Conservation (phyloP, 352 stramenopile genomes). For the Pilasporangium apinafurcum region DNA sequence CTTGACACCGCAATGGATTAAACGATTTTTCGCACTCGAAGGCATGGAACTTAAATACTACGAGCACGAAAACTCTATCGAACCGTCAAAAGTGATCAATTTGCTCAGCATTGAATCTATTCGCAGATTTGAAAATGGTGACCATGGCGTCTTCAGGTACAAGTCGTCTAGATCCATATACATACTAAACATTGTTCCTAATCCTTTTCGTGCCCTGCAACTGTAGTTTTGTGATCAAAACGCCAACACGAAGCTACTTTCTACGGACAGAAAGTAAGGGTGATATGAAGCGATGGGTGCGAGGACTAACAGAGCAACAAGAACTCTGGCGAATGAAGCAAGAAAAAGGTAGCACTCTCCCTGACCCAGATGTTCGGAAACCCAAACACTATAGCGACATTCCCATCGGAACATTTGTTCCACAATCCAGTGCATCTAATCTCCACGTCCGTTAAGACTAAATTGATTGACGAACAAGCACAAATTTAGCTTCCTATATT, state of each 20-base stretch:
- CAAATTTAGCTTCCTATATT: neutral
- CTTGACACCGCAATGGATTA: conserved; percentile 76
- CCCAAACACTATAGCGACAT: conserved; percentile 79
- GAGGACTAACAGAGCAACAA: conserved; percentile 74
- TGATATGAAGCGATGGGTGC: conserved; percentile 87
- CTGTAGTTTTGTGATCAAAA: conserved; percentile 76
- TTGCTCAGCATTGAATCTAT: conserved; percentile 73
- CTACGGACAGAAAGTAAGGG: conserved; percentile 73
- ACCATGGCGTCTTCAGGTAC: conserved; percentile 64
- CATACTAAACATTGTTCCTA: neutral
- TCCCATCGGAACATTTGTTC: conserved; percentile 18
- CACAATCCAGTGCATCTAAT: conserved; percentile 30
- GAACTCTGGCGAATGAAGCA: conserved; percentile 68
- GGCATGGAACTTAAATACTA: conserved; percentile 80
- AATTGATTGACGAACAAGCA: neutral
- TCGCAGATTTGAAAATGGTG: conserved; percentile 73
- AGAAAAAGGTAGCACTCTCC: conserved; percentile 14
- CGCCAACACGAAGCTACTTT: conserved; percentile 69
- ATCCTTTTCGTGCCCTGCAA: neutral
- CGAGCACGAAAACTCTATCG: conserved; percentile 40
- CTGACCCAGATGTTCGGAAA: conserved; percentile 27
- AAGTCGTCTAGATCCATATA: neutral
- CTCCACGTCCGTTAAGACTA: conserved; percentile 19
- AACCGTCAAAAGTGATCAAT: conserved; percentile 69
- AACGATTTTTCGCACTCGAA: conserved; percentile 76